phyloP scores from a whole-genome alignment of 148 eudicot species.

The Diospyros kaki region DNA sequence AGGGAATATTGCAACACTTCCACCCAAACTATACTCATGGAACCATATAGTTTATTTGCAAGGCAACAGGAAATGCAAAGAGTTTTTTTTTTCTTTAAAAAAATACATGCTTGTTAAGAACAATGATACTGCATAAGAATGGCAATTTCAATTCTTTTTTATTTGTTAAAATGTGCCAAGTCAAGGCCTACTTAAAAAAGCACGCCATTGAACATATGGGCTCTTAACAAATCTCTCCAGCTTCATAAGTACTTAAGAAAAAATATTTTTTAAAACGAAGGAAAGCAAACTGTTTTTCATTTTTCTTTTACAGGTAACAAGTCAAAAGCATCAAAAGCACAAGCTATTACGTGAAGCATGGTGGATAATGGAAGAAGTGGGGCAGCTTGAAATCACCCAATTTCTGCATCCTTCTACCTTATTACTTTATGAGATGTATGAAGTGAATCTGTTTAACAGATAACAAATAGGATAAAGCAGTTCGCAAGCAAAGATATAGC shows the following conservation, averaged over 20 bases:
- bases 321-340: too few relatives aligned
- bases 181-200: neutral
- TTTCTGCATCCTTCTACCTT: constrained; percentile 56
- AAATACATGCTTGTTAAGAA: neutral
- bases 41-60: too few relatives aligned
- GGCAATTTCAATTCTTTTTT: neutral
- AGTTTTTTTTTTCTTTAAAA: neutral
- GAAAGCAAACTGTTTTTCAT: too few relatives aligned
- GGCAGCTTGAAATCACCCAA: constrained; percentile 93
- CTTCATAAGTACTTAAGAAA: constrained; percentile 1
- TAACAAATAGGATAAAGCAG: neutral
- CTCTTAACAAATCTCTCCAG: neutral
- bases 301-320: too few relatives aligned
- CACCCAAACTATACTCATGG: neutral
- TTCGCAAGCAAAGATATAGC: neutral
- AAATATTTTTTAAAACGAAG: neutral
- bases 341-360: constrained; percentile 77
- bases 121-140: neutral
- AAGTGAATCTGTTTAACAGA: neutral
- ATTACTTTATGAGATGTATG: constrained; percentile 6
- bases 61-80: too few relatives aligned
- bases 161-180: neutral
- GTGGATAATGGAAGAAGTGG: constrained; percentile 92
- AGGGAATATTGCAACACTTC: neutral
- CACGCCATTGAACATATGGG: neutral